A percentile compares a stretch with the other conserved stretches of the same genome.
phyloP scores from a whole-genome alignment of 2,329 filamentous ascomycete species.

The Fusarium concolor region DNA sequence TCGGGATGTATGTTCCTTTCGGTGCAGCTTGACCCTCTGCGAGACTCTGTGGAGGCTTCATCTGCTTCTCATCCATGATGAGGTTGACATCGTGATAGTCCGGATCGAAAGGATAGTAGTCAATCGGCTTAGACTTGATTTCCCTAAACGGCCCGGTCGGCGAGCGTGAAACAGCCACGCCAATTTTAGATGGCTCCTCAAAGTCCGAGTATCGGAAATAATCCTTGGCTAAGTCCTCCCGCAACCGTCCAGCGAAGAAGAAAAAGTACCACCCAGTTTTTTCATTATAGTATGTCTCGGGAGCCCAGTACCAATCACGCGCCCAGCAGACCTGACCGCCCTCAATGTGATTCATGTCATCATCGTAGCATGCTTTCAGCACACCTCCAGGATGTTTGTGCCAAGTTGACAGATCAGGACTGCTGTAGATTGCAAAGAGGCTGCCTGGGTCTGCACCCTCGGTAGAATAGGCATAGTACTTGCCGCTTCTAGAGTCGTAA shows the following conservation, averaged over 20 bases:
- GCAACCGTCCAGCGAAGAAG: constrained; percentile 52
- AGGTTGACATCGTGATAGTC: constrained; percentile 53
- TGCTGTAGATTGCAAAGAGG: constrained; percentile 52
- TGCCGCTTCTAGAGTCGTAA: constrained; percentile 46
- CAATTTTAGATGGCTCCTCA: constrained; percentile 53
- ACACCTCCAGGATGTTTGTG: constrained; percentile 50
- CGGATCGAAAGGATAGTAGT: constrained; percentile 53
- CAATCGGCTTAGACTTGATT: constrained; percentile 49
- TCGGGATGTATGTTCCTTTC: constrained; percentile 52
- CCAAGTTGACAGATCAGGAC: constrained; percentile 53
- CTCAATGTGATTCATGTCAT: constrained; percentile 43
- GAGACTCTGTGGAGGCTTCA: constrained; percentile 48
- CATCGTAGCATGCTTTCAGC: constrained; percentile 50
- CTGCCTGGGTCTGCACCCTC: constrained; percentile 50
- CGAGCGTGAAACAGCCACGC: constrained; percentile 51
- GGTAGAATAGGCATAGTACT: constrained; percentile 53
- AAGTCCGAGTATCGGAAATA: constrained; percentile 52
- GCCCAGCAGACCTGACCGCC: constrained; percentile 53
- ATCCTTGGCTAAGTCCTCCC: constrained; percentile 48
- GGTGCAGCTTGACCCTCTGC: constrained; percentile 47
- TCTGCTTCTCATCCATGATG: constrained; percentile 52
- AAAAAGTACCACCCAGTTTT: constrained; percentile 54
- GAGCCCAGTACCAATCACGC: constrained; percentile 53
- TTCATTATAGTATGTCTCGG: constrained; percentile 52
- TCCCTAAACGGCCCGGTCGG: constrained; percentile 51